Base-by-base conservation (phyloP, 2,329 filamentous ascomycete genomes). In the Stenocarpella maydis region DNA sequence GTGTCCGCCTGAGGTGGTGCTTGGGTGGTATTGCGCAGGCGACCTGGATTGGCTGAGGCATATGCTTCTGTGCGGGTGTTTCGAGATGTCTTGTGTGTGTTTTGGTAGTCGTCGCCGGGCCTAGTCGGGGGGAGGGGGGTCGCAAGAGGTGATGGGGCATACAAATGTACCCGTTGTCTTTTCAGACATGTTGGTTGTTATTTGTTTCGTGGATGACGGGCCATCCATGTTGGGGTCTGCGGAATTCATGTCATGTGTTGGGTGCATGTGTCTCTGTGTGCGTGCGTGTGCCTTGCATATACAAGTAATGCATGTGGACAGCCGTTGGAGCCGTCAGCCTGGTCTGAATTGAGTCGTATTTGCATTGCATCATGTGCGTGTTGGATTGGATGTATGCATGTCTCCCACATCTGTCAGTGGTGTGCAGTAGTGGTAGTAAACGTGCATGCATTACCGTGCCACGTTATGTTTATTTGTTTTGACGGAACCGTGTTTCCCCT, bases 11-110 rank as follows among this genome's bases (percentile, higher is more conserved):
- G 58, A 61, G 58, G 21, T 61, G 41, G 55, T 4, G 39, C 26
- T 45, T 61, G 24, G 39, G 12, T 24, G 4, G 55, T 61, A 21
- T n/a, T 8, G 28, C 9, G 28, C 15, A 21, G 43, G 41, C 28
- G 19, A 37, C 1, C n/a, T 10, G 24, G 58, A 37, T 47, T 61
- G 58, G 58, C n/a, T 24, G 41, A 12, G 19, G 1, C 1, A 47
- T 12, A 61, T 61, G 41, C 58, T 61, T 61, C 47, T 61, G 26
- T 47, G 58, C 6, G 14, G 21, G 58, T 61, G 58, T 61, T 61
- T 61, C 58, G 55, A 34, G 41, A 47, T 34, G 55, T 61, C 26
- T 47, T 8, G 28, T 49, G 28, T 28, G 26, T 28, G 26, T 21
- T 61, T 15, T 61, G 26, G 26, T 45, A 15, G n/a, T 12, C 12